Base-by-base conservation (phyloP, 768 basidiomycete species). In the Suillus paluster region DNA sequence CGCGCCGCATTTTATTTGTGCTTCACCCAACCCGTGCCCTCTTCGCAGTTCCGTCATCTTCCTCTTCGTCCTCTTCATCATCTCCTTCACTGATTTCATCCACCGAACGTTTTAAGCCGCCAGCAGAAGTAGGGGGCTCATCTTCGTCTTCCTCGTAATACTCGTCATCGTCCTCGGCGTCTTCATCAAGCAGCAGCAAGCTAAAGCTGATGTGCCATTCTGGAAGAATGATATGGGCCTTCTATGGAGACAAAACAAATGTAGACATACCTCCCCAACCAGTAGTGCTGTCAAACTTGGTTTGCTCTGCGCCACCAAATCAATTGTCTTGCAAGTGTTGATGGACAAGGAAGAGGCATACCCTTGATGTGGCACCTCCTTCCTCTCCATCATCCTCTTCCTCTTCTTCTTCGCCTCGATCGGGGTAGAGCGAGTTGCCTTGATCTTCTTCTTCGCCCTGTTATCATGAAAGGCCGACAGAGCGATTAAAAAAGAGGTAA, bases 41-140 rank as follows among this genome's bases (percentile, higher is more conserved):
- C 60, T 74, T 74, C 9, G 63, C 5, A 12, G 36, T 62, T 12
- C 21, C 44, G 23, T 55, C 67, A 3, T 48, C 65, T 0, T 57
- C 67, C 0, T 62, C 63, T 2, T 64, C 71, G 0, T 67, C 73
- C 11, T 49, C 59, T 11, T 25, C 17, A 5, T 27, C 54, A 25
- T 63, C 61, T 4, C 25, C 64, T 12, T 64, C 68, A 7, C 34
- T 21, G 38, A 74, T 65, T 9, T 71, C 73, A 19, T 70, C 69
- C 14, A 11, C 73, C 2, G 63, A 46, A 27, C 73, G 73, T 59
- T 74, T 74, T 33, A 67, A 65, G 56, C 75, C 69, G 3, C 58
- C 54, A 27, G 54, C 36, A 19, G 54, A 55, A 39, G 38, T 39
- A 19, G 54, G 54, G 25, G 54, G 11, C 19, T 58, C 57, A 1